A percentile compares a stretch with the other conserved stretches of the same genome.
Conservation (phyloP, 352 stramenopile genomes). For the Elongisporangium undulatum region DNA sequence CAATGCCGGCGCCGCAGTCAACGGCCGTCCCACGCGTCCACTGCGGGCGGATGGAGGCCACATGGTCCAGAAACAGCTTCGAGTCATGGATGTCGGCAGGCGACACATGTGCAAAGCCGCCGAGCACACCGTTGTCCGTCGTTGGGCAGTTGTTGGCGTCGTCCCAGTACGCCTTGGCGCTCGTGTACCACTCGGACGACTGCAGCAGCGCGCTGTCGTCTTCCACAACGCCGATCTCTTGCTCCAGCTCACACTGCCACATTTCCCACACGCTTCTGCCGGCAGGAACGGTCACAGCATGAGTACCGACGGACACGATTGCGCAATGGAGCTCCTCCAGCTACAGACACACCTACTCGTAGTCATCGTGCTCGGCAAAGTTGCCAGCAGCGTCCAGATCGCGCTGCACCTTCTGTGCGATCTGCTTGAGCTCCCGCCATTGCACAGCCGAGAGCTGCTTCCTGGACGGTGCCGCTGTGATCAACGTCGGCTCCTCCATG, state of each 20-base stretch:
- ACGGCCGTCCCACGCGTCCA: slow-evolving; percentile 42
- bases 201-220: slow-evolving; percentile 4
- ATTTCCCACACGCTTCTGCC: slow-evolving; percentile 65
- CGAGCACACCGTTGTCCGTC: slow-evolving; percentile 93
- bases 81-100: slow-evolving; percentile 79
- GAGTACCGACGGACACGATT: background rate
- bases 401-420: slow-evolving; percentile 52
- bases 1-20: slow-evolving; percentile 92
- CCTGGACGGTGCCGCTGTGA: slow-evolving; percentile 10
- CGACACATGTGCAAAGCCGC: slow-evolving; percentile 86
- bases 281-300: background rate
- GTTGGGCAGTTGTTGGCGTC: slow-evolving; percentile 90
- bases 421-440: slow-evolving; percentile 45
- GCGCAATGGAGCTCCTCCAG: background rate
- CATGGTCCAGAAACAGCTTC: slow-evolving; percentile 42
- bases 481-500: background rate
- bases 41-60: slow-evolving; percentile 35
- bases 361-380: slow-evolving; percentile 55
- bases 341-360: slow-evolving; percentile 30
- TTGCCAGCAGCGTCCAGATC: slow-evolving; percentile 50
- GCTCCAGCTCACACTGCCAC: slow-evolving; percentile 59
- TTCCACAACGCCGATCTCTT: slow-evolving; percentile 15
- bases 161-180: slow-evolving; percentile 76
- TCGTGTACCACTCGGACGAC: slow-evolving; percentile 62
- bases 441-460: slow-evolving; percentile 34